Conservation (phyloP, 73 alveolate genomes). For the Diophrys appendiculata region DNA sequence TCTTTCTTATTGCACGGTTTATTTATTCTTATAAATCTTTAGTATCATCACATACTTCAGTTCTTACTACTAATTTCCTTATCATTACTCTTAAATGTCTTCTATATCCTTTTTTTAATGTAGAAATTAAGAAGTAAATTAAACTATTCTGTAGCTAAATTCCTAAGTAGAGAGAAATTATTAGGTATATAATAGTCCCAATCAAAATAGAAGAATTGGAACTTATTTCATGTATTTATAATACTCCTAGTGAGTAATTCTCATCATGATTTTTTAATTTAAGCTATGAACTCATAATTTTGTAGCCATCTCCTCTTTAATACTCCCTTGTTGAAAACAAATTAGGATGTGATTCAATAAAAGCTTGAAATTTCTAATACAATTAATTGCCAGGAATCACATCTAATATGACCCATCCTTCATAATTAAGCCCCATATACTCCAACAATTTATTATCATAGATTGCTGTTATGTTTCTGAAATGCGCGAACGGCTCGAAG, state of each 20-base stretch:
- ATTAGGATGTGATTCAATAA: background rate
- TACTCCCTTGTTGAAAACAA: background rate
- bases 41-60: slow-evolving; percentile 2
- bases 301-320: background rate
- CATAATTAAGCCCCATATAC: background rate
- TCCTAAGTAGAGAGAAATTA: background rate
- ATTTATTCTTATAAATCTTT: background rate
- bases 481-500: background rate
- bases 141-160: background rate
- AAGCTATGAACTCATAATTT: background rate
- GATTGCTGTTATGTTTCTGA: background rate
- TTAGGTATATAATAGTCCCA: background rate
- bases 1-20: background rate
- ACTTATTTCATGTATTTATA: background rate
- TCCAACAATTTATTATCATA: background rate
- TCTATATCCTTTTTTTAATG: background rate
- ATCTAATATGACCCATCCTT: no score
- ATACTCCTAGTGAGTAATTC: background rate
- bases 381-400: background rate
- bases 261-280: background rate
- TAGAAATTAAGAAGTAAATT: no score
- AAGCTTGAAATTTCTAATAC: background rate
- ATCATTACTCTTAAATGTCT: background rate
- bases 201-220: background rate
- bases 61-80: background rate